Conservation (phyloP, 2,329 filamentous ascomycete species). For the Xylariaceae sp. region DNA sequence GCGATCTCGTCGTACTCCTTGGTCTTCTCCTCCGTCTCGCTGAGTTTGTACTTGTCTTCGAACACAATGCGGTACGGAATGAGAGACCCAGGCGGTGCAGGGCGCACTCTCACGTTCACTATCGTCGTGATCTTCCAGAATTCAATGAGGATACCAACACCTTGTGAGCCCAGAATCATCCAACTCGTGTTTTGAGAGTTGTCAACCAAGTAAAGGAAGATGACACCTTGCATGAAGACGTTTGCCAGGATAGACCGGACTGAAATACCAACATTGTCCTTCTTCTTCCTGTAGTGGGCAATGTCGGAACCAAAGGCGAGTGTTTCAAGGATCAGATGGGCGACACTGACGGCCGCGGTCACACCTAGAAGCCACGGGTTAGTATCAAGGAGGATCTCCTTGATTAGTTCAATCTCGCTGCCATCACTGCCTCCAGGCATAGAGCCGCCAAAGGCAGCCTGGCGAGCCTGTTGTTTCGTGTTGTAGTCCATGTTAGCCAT, state of each 20-base stretch:
- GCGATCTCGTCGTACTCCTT: conserved; percentile 98
- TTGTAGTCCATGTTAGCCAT: conserved; percentile 81
- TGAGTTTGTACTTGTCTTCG: conserved; percentile 95
- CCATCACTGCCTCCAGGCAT: conserved; percentile 79
- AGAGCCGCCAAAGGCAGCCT: conserved; percentile 64
- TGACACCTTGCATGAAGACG: conserved; percentile 93
- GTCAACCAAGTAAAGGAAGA: conserved; percentile 94
- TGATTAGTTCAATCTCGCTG: conserved; percentile 93
- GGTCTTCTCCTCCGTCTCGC: conserved; percentile 93
- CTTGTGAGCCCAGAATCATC: conserved; percentile 97
- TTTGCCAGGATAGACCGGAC: conserved; percentile 94
- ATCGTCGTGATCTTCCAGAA: conserved; percentile 95
- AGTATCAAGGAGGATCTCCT: conserved; percentile 88
- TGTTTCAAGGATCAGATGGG: conserved; percentile 93
- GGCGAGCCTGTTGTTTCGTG: conserved; percentile 73
- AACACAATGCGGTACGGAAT: conserved; percentile 79
- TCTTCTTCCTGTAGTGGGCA: conserved; percentile 98
- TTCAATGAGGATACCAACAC: conserved; percentile 65
- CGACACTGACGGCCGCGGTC: conserved; percentile 76
- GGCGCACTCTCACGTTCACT: conserved; percentile 78
- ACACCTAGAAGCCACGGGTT: conserved; percentile 82
- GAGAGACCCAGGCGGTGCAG: conserved; percentile 59
- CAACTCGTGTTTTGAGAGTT: conserved; percentile 97
- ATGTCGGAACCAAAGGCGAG: conserved; percentile 97
- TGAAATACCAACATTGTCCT: conserved; percentile 95